Percentiles rank a stretch among this genome's conserved stretches.
phyloP scores from a whole-genome alignment of 164 flowering plant genomes.

The Echeveria elegans region DNA sequence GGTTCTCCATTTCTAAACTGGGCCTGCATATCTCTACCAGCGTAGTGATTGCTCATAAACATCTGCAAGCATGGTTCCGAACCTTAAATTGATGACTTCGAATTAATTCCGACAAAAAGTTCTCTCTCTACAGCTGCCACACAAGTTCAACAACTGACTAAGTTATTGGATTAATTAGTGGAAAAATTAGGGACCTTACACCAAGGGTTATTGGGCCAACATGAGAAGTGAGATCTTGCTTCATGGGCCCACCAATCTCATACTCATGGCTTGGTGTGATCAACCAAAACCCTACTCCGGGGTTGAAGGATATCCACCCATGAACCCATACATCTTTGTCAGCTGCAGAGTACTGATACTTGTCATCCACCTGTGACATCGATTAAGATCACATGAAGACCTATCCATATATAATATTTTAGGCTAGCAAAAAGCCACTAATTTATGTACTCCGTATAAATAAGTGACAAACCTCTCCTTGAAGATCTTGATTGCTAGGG shows the following conservation, averaged over 20 bases:
- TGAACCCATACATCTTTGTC: constrained; percentile 7
- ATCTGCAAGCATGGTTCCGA: constrained; percentile 8
- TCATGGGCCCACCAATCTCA: constrained; percentile 42
- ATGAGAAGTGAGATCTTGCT: constrained; percentile 47
- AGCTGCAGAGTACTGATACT: constrained; percentile 6
- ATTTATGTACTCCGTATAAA: too few relatives aligned
- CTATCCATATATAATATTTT: neutral
- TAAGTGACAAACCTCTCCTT: constrained; percentile 28
- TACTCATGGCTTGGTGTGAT: constrained; percentile 49
- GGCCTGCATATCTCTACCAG: constrained; percentile 17
- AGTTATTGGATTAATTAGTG: too few relatives aligned
- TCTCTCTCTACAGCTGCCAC: too few relatives aligned
- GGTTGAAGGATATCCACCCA: constrained; percentile 21
- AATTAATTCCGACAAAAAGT: too few relatives aligned
- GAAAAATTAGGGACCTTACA: constrained; percentile 17
- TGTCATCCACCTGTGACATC: constrained; percentile 6
- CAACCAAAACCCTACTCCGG: constrained; percentile 44
- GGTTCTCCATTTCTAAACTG: constrained; percentile 25
- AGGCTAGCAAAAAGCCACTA: neutral
- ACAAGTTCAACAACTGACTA: too few relatives aligned
- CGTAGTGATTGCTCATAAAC: constrained; percentile 30
- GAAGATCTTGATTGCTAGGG: constrained; percentile 43
- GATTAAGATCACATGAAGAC: too few relatives aligned
- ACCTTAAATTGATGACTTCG: neutral
- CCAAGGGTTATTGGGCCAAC: constrained; percentile 43